These are phyloP conservation scores for Leishmania tropica DNA, from an alignment of 208 protist species.

Conservation along the genomic window DNA sequence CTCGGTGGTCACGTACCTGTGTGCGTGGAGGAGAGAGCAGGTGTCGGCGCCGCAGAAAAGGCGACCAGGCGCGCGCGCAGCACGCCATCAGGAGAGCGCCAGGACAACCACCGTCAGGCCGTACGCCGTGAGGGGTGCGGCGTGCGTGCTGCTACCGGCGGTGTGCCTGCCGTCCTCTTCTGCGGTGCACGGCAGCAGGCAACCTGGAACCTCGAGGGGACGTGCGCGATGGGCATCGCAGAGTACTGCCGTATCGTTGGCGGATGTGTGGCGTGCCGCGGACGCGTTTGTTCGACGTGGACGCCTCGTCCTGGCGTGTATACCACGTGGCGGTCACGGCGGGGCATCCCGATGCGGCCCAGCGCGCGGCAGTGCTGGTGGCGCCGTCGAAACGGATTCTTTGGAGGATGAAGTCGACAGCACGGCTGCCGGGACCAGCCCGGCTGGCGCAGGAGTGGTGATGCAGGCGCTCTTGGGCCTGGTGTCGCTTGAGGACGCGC, in stretches of 20 bases:
- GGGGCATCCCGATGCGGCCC: background rate
- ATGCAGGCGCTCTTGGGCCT: constrained; percentile 17
- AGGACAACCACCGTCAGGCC: too few relatives aligned
- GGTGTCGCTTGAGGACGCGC: constrained; percentile 21
- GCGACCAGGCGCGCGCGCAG: background rate
- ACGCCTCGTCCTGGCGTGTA: background rate
- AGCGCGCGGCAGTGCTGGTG: background rate
- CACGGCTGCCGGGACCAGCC: background rate
- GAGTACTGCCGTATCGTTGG: background rate
- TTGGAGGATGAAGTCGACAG: background rate
- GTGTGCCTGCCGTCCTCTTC: background rate
- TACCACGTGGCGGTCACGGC: background rate
- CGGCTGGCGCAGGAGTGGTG: constrained; percentile 5
- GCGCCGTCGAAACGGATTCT: background rate
- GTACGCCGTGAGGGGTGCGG: background rate
- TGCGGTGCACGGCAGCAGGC: background rate
- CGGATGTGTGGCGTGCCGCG: constrained; percentile 11
- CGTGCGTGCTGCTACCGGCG: background rate
- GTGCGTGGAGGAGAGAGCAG: constrained; percentile 15
- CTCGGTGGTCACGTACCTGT: constrained; percentile 10
- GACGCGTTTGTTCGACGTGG: constrained; percentile 17
- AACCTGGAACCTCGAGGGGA: background rate
- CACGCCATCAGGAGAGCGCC: background rate
- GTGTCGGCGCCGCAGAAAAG: background rate
- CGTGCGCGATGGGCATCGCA: background rate